These are phyloP conservation scores for Flaveria bidentis DNA, from an alignment of 129 eudicot species.

Conservation along the genomic window DNA sequence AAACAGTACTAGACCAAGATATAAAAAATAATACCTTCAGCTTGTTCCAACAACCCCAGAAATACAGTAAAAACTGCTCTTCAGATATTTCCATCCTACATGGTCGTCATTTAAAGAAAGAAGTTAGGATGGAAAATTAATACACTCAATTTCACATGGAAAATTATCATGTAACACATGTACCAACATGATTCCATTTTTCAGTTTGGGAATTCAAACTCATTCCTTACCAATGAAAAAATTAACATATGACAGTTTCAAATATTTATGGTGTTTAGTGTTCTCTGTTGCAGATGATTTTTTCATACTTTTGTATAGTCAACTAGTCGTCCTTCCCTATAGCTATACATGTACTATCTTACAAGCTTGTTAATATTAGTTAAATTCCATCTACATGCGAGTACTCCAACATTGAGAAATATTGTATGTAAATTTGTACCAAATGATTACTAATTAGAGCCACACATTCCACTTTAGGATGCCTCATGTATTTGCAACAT, in stretches of 20 bases:
- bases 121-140: conserved; percentile 8
- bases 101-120: conserved; percentile 13
- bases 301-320: neutral
- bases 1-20: neutral
- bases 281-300: neutral
- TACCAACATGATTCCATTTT: conserved; percentile 14
- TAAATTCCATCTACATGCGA: neutral
- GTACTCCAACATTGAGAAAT: neutral
- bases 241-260: neutral
- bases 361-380: neutral
- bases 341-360: conserved; percentile 2
- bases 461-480: neutral
- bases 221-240: conserved; percentile 1
- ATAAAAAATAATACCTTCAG: conserved; percentile 54
- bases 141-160: neutral
- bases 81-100: conserved; percentile 79
- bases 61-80: conserved; percentile 56
- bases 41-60: conserved; percentile 87
- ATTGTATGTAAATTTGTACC: neutral
- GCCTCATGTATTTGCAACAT: neutral
- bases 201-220: conserved; percentile 12
- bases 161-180: conserved; percentile 16
- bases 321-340: conserved; percentile 2
- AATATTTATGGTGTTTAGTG: neutral
- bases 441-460: neutral